phyloP scores from a whole-genome alignment of 2,329 filamentous ascomycete species.

The Exophiala xenobiotica region DNA sequence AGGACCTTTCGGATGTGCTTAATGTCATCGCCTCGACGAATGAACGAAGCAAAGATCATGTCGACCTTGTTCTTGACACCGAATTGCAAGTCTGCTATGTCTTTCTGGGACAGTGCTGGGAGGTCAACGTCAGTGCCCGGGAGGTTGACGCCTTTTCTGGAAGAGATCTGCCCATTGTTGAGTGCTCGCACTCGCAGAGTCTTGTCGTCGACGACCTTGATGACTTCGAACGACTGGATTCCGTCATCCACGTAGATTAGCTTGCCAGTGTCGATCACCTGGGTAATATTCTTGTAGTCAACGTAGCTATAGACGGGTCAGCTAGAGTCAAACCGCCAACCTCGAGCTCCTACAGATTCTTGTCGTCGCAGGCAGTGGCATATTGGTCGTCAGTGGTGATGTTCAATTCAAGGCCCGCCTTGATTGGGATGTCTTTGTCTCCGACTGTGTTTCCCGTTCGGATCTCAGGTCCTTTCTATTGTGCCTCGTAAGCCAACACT shows the following conservation, averaged over 20 bases:
- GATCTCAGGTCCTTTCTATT: slow-evolving; percentile 78
- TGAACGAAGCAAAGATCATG: slow-evolving; percentile 99
- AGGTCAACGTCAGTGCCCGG: slow-evolving; percentile 99
- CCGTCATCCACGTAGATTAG: slow-evolving; percentile 98
- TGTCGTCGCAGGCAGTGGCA: slow-evolving; percentile 75
- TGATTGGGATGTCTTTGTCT: slow-evolving; percentile 76
- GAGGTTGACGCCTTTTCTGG: slow-evolving; percentile 98
- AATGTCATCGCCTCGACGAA: slow-evolving; percentile 92
- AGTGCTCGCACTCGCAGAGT: slow-evolving; percentile 81
- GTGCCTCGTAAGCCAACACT: slow-evolving; percentile 32
- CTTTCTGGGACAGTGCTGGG: slow-evolving; percentile 95
- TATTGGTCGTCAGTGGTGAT: slow-evolving; percentile 97
- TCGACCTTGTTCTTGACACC: slow-evolving; percentile 98
- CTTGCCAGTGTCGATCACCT: slow-evolving; percentile 87
- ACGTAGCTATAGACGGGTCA: slow-evolving; percentile 65
- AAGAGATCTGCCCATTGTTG: slow-evolving; percentile 99
- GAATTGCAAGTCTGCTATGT: slow-evolving; percentile 88
- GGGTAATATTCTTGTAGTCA: slow-evolving; percentile 99
- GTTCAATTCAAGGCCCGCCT: slow-evolving; percentile 81
- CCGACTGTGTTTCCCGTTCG: slow-evolving; percentile 72
- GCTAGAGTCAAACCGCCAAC: neutral
- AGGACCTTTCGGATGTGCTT: slow-evolving; percentile 86
- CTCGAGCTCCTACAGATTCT: slow-evolving; percentile 77
- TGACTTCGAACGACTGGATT: slow-evolving; percentile 92
- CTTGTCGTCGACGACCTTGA: slow-evolving; percentile 83